Conservation (phyloP, 163 green algal species). For the Scenedesmus sp. region DNA sequence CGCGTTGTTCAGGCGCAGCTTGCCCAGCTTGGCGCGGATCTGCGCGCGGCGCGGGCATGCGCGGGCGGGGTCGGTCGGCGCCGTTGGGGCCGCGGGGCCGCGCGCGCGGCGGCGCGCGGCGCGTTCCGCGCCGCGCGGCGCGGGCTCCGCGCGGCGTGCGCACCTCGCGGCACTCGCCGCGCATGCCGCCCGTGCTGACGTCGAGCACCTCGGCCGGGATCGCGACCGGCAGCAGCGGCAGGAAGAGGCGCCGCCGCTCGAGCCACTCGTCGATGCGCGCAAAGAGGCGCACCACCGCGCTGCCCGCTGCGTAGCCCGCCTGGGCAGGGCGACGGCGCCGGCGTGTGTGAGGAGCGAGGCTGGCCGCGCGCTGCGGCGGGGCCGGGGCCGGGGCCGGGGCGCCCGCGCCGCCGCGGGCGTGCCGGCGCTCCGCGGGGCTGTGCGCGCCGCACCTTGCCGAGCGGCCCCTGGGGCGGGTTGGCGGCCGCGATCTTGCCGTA, state of each 20-base stretch:
- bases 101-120: too few species aligned
- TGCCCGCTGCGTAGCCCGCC: conserved; percentile 39
- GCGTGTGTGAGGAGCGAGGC: too few species aligned
- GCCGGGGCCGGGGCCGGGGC: neutral
- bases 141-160: too few species aligned
- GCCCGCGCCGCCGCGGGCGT: neutral
- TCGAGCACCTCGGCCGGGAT: conserved; percentile 37
- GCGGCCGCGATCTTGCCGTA: conserved; percentile 60
- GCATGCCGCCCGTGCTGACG: conserved; percentile 38
- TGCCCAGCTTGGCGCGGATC: conserved; percentile 65
- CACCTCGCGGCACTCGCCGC: conserved; percentile 55
- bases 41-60: conserved; percentile 27
- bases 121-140: too few species aligned
- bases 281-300: conserved; percentile 44
- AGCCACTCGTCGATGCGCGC: conserved; percentile 45
- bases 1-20: conserved; percentile 72
- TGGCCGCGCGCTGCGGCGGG: neutral
- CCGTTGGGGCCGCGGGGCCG: too few species aligned
- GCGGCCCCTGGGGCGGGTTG: conserved; percentile 51
- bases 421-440: neutral
- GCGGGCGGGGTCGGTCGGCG: too few species aligned
- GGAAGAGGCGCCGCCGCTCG: conserved; percentile 42
- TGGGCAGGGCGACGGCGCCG: too few species aligned
- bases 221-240: neutral
- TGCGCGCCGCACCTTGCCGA: conserved; percentile 46